Base-by-base conservation (phyloP, 148 eudicot genomes). In the Salicornia ramosissima region DNA sequence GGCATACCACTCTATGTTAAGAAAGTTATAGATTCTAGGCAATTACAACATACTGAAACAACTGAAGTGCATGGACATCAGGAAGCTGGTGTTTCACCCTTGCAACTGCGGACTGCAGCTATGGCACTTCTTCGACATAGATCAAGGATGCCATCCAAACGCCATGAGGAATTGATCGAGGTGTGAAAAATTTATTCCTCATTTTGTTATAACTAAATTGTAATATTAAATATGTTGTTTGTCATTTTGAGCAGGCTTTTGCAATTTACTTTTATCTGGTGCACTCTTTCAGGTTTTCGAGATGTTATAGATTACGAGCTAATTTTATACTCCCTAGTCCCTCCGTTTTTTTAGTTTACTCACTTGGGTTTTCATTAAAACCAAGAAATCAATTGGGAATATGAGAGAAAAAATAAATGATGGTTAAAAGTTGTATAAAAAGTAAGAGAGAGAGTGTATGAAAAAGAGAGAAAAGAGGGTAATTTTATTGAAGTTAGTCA, bases 111-210 rank as follows among this genome's bases (percentile, higher is more conserved):
- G 67, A 84, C 86, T 21, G 97, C 96, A 65, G 92, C 99, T 65
- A 90, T 90, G 96, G 99, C 99, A 57, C 87, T 94, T 79, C 61
- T 94, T 66, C 85, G 96, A 3, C 99, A 94, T 85, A 96, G 99
- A 36, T 80, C 80, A 65, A 74, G 84, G 71, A 94, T 94, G 99
- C 99, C 99, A 71, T 21, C 83, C 11, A 56, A 88, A 34, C 93
- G 99, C 65, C 90, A 75, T 25, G 88, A 90, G 70, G 91, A 94
- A 89, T 73, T 90, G 74, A 82, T 76, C 43, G 85, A 90, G 99
- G 99, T 94, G 57, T 46, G 61, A n/a, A 26, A 28, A 22, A 29
- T 49, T 28, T 66, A 10, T 64, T 33, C 31, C 6, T 58, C 13
- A 26, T 1, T 69, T 2, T 26, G n/a, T n/a, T n/a, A n/a, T n/a